phyloP scores from a whole-genome alignment of 208 protist genomes.

The Leishmania guyanensis region DNA sequence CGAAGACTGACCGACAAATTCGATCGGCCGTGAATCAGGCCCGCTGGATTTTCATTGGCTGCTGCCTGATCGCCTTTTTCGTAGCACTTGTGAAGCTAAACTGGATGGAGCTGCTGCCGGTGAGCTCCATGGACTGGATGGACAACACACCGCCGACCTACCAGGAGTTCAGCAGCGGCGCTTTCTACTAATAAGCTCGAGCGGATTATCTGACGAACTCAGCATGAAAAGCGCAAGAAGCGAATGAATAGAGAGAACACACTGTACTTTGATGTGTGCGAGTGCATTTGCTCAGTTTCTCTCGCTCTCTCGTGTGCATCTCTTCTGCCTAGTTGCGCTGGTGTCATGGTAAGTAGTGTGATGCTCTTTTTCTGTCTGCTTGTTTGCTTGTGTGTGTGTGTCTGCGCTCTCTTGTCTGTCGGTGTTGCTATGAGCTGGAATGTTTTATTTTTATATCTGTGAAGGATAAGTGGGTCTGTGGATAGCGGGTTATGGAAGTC shows the following conservation, averaged over 20 bases:
- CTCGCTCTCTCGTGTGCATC: neutral
- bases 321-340: neutral
- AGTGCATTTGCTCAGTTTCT: neutral
- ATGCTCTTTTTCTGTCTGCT: neutral
- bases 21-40: constrained; percentile 50
- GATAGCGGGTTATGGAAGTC: neutral
- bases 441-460: neutral
- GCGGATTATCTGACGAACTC: no score
- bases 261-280: neutral
- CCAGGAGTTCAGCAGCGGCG: constrained; percentile 61
- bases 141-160: constrained; percentile 56
- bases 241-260: neutral
- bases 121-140: constrained; percentile 86
- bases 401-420: neutral
- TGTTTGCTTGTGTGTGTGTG: neutral
- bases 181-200: constrained; percentile 18
- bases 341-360: neutral
- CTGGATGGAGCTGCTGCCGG: constrained; percentile 86
- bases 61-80: constrained; percentile 66
- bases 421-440: neutral
- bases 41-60: constrained; percentile 82
- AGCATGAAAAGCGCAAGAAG: neutral
- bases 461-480: neutral
- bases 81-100: constrained; percentile 83
- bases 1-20: constrained; percentile 54